Evolutionary conservation across 805 yeast species (phyloP).

Genomic region (Cyberlindnera mrakii): DNA sequence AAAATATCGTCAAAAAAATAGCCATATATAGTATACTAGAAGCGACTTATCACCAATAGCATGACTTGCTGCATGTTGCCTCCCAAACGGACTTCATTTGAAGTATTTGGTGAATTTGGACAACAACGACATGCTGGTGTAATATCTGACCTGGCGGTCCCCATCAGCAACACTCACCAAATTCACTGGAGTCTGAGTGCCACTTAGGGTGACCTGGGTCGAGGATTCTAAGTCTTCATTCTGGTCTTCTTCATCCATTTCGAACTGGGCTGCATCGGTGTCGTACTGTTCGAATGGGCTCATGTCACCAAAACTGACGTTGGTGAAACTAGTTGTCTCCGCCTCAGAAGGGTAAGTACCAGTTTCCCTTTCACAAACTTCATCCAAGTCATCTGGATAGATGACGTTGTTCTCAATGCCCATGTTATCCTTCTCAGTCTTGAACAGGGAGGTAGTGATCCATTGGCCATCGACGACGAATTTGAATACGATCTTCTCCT

Average conservation of each 20-base stretch:
- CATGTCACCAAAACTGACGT: slow-evolving; percentile 18
- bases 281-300: slow-evolving; percentile 12
- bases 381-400: slow-evolving; percentile 11
- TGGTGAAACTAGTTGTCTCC: slow-evolving; percentile 20
- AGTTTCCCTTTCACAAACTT: too few species aligned
- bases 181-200: slow-evolving; percentile 1
- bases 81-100: slow-evolving; percentile 6
- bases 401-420: slow-evolving; percentile 52
- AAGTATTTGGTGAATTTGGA: slow-evolving; percentile 21
- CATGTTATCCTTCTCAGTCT: slow-evolving; percentile 32
- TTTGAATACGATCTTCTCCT: slow-evolving; percentile 38
- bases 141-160: slow-evolving; percentile 17
- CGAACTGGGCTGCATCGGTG: slow-evolving; percentile 3
- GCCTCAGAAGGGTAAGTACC: slow-evolving; percentile 10
- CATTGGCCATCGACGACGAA: slow-evolving; percentile 57
- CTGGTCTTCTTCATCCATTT: slow-evolving; percentile 9
- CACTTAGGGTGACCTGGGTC: slow-evolving; percentile 17
- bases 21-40: neutral
- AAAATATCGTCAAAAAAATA: too few species aligned
- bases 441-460: slow-evolving; percentile 35
- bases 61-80: neutral
- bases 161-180: slow-evolving; percentile 16
- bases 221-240: slow-evolving; percentile 15
- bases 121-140: slow-evolving; percentile 20
- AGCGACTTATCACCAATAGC: neutral